A percentile compares a stretch with the other conserved stretches of the same genome.
Evolutionary conservation across 2,329 filamentous ascomycete species (phyloP).

Genomic region (Sporothrix pseudoabietina): DNA sequence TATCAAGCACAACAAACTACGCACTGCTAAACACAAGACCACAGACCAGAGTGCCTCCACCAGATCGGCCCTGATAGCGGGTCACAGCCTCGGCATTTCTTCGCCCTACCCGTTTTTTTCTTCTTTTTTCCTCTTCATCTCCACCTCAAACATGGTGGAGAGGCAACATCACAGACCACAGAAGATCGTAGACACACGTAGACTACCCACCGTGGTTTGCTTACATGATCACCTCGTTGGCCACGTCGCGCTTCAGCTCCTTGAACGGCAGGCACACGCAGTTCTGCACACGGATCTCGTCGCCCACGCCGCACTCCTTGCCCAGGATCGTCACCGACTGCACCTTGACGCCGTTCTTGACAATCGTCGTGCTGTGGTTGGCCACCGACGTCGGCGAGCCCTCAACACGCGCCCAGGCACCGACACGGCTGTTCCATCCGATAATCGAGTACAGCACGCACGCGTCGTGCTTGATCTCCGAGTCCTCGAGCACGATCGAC

Average conservation of each 20-base stretch:
- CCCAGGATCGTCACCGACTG: slow-evolving; percentile 97
- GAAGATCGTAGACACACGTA: not conserved
- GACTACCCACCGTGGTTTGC: not conserved
- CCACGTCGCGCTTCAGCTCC: slow-evolving; percentile 91
- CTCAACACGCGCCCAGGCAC: slow-evolving; percentile 97
- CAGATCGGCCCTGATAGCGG: not conserved
- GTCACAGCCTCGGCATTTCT: not conserved
- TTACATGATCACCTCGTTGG: slow-evolving; percentile 91
- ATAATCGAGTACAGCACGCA: slow-evolving; percentile 96
- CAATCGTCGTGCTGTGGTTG: slow-evolving; percentile 89
- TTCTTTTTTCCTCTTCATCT: not conserved
- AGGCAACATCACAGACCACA: not conserved
- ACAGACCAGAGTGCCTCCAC: not conserved
- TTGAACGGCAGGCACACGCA: slow-evolving; percentile 97
- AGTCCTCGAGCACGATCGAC: slow-evolving; percentile 90
- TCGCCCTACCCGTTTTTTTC: not conserved
- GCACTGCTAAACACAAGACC: not conserved
- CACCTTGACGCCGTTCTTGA: slow-evolving; percentile 98
- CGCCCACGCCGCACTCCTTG: slow-evolving; percentile 91
- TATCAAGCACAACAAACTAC: slow-evolving; percentile 9
- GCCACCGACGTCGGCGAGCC: slow-evolving; percentile 85
- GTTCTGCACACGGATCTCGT: slow-evolving; percentile 95
- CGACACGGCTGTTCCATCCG: slow-evolving; percentile 93
- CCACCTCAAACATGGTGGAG: not conserved
- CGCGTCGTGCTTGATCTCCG: slow-evolving; percentile 94